Percentiles rank a stretch among this genome's conserved stretches.
Conservation (phyloP, 2,329 filamentous ascomycete species). For the Cercospora nicotianae region DNA sequence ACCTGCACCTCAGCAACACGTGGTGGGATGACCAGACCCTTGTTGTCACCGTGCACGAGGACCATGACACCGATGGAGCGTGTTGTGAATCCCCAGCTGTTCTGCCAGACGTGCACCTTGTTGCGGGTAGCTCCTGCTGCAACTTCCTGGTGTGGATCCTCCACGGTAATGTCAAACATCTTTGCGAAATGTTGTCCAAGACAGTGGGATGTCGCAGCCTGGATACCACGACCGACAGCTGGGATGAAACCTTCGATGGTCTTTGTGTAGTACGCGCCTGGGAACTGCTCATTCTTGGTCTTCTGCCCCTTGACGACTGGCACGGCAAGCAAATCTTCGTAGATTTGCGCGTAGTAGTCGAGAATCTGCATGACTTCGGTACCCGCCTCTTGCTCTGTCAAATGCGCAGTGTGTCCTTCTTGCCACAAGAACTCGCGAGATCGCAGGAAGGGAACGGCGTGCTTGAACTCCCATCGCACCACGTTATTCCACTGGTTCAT, state of each 20-base stretch:
- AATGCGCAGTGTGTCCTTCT: constrained; percentile 89
- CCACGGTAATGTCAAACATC: constrained; percentile 98
- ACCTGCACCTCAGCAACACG: constrained; percentile 83
- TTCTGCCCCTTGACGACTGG: constrained; percentile 92
- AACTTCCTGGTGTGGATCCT: constrained; percentile 72
- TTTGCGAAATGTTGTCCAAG: constrained; percentile 98
- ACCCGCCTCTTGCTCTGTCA: constrained; percentile 77
- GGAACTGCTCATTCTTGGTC: constrained; percentile 98
- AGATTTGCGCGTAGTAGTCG: constrained; percentile 87
- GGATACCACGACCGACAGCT: constrained; percentile 91
- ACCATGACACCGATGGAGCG: constrained; percentile 98
- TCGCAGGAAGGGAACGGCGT: constrained; percentile 78
- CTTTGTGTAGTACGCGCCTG: constrained; percentile 92
- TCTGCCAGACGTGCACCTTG: constrained; percentile 91
- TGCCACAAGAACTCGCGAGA: constrained; percentile 98
- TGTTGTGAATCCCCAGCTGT: constrained; percentile 97
- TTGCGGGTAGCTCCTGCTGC: constrained; percentile 69
- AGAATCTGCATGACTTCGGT: constrained; percentile 91
- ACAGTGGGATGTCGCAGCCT: constrained; percentile 91
- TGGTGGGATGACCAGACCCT: constrained; percentile 89
- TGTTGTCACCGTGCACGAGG: constrained; percentile 95
- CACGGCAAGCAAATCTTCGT: constrained; percentile 89
- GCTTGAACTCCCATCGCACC: constrained; percentile 96
- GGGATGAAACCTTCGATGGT: constrained; percentile 97
- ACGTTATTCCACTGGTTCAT: constrained; percentile 98